These are phyloP conservation scores for Tephrocybe sp. DNA, from an alignment of 768 basidiomycete genomes.

Conservation along the genomic window DNA sequence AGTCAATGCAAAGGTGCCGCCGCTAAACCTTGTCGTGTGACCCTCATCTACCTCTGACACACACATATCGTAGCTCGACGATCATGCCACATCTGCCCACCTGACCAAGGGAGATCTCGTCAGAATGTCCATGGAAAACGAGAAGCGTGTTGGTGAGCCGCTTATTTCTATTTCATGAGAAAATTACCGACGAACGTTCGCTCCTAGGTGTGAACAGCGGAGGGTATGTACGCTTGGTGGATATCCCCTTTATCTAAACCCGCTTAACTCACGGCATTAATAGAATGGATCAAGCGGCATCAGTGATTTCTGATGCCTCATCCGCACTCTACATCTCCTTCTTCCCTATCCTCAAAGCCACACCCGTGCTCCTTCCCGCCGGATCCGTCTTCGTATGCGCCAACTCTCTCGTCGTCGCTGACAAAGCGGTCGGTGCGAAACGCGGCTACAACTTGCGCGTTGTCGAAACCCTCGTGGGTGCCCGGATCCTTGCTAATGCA, in stretches of 20 bases:
- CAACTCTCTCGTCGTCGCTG: slow-evolving; percentile 82
- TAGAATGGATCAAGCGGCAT: slow-evolving; percentile 92
- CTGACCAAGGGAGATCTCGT: slow-evolving; percentile 74
- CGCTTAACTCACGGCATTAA: too few relatives aligned
- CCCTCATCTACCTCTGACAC: background rate
- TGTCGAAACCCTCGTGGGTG: slow-evolving; percentile 84
- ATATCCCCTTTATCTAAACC: too few relatives aligned
- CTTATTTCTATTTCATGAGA: slow-evolving; percentile 1
- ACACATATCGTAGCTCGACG: slow-evolving; percentile 16
- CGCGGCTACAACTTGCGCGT: slow-evolving; percentile 87
- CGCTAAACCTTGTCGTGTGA: background rate
- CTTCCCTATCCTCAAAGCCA: slow-evolving; percentile 69
- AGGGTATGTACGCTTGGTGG: too few relatives aligned
- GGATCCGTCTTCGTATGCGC: slow-evolving; percentile 70
- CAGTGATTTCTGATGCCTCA: slow-evolving; percentile 70
- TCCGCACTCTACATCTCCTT: slow-evolving; percentile 82
- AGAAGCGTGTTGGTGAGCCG: slow-evolving; percentile 70
- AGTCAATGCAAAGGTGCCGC: slow-evolving; percentile 64
- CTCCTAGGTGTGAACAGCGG: slow-evolving; percentile 70
- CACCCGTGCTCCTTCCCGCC: slow-evolving; percentile 60
- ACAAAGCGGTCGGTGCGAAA: slow-evolving; percentile 77
- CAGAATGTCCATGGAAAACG: slow-evolving; percentile 79
- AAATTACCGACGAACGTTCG: background rate
- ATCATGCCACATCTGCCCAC: slow-evolving; percentile 4
- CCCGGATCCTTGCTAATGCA: slow-evolving; percentile 65